A percentile compares a stretch with the other conserved stretches of the same genome.
Conservation (phyloP, 2,329 filamentous ascomycete species). For the Aspergillus texensis region DNA sequence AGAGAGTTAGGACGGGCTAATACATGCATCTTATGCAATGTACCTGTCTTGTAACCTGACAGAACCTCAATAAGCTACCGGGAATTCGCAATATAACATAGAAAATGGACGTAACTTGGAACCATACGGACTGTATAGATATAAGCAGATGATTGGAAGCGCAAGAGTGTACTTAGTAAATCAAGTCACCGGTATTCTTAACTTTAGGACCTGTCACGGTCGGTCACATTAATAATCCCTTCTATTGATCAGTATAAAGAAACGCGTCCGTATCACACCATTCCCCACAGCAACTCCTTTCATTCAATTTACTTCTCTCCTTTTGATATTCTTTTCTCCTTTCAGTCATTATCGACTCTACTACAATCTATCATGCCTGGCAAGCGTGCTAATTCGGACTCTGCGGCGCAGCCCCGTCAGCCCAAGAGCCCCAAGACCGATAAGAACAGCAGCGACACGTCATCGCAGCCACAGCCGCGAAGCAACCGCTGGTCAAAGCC, state of each 20-base stretch:
- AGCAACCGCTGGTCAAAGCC: conserved; percentile 33
- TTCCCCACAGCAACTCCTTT: not conserved
- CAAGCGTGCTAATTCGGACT: not conserved
- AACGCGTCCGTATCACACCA: not conserved
- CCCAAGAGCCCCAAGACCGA: not conserved
- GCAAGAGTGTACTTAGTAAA: too few species aligned
- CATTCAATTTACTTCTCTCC: not conserved
- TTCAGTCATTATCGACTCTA: not conserved
- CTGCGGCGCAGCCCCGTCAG: not conserved
- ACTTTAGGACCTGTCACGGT: not conserved
- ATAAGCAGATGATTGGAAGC: too few species aligned
- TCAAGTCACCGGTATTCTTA: too few species aligned
- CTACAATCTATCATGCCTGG: not conserved
- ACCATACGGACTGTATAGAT: too few species aligned
- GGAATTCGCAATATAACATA: too few species aligned
- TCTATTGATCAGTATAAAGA: not conserved
- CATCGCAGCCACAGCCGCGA: not conserved
- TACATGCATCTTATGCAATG: too few species aligned
- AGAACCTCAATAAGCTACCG: too few species aligned
- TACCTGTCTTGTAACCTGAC: too few species aligned
- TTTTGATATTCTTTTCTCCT: not conserved
- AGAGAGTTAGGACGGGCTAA: too few species aligned
- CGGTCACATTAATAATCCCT: not conserved
- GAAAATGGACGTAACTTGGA: too few species aligned
- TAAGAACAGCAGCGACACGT: not conserved